Base-by-base conservation (phyloP, 352 stramenopile species). In the Globisporangium polare region DNA sequence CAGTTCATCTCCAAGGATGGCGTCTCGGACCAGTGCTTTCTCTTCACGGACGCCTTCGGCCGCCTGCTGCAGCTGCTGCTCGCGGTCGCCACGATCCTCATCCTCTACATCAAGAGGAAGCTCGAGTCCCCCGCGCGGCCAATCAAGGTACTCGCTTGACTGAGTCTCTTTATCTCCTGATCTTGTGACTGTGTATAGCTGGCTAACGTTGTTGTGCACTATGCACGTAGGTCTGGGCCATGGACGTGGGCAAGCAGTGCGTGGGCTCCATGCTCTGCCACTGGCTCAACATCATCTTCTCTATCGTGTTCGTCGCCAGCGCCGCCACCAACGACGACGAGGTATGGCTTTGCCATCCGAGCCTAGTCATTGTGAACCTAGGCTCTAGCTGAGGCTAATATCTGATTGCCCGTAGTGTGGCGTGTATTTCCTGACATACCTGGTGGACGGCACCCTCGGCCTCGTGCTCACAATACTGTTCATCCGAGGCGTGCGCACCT, bases 81-180 rank as follows among this genome's bases (percentile, higher is more conserved):
- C 46, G 77, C 65, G 5, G 55, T 75, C 22, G 77, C 73, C 12
- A 77, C 79, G 2, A 50, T 92, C 5, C 70, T 86, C 65, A 69
- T 92, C 43, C 71, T 92, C 53, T 89, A 80, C 66, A 78, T 91
- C 69, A 92, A 92, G 69, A 75, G 82, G 58, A 86, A 91, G 61
- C 73, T 90, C 52, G 84, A 92, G 72, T 79, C 75, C 15, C 80
- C 80, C 33, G 88, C 86, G 58, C 77, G 80, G 0, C 78, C 77
- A 15, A 61, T 93, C 12, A 80, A 77, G 50, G 77, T 83, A 18
- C 17, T 56, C 3, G n/a, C n/a, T n/a, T n/a, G n/a, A n/a, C n/a
- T n/a, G n/a, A 18, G 10, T 18, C 10, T 43, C 10, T 17, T 13
- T 42, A 18, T 17, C 37, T 43, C 12, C 15, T 43, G 37, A n/a